Conservation (phyloP, 2,329 filamentous ascomycete genomes). For the Eutypella sp. region DNA sequence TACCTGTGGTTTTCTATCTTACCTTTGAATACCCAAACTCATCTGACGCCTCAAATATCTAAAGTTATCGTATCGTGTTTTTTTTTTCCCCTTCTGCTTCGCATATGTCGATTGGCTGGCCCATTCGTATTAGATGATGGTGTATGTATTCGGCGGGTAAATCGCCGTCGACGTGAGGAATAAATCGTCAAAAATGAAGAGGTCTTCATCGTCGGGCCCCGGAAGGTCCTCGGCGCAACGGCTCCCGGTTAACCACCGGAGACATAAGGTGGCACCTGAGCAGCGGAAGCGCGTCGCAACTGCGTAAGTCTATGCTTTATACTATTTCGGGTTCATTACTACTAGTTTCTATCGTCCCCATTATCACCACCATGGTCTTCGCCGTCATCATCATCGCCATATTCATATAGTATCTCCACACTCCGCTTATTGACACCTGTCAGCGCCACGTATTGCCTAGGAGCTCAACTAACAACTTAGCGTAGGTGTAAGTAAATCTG, state of each 20-base stretch:
- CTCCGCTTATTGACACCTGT: background rate
- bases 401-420: too few species aligned
- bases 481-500: background rate
- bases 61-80: too few species aligned
- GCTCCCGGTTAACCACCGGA: slow-evolving; percentile 45
- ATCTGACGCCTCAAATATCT: too few species aligned
- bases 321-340: too few species aligned
- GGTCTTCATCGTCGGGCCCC: background rate
- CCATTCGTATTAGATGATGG: background rate
- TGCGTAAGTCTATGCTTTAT: slow-evolving; percentile 40
- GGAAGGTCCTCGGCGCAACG: slow-evolving; percentile 21
- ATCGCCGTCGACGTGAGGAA: background rate
- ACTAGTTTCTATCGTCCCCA: too few species aligned
- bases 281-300: slow-evolving; percentile 44
- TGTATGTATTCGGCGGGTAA: background rate
- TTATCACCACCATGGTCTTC: too few species aligned
- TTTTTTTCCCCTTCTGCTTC: too few species aligned
- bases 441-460: background rate
- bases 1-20: too few species aligned
- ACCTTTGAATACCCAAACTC: background rate
- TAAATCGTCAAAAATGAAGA: background rate
- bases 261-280: slow-evolving; percentile 42
- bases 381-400: too few species aligned
- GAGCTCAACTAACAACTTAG: background rate
- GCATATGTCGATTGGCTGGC: background rate